Evolutionary conservation across 192 early-diverging fungal species (phyloP).

Genomic region (Mortierella alpina): DNA sequence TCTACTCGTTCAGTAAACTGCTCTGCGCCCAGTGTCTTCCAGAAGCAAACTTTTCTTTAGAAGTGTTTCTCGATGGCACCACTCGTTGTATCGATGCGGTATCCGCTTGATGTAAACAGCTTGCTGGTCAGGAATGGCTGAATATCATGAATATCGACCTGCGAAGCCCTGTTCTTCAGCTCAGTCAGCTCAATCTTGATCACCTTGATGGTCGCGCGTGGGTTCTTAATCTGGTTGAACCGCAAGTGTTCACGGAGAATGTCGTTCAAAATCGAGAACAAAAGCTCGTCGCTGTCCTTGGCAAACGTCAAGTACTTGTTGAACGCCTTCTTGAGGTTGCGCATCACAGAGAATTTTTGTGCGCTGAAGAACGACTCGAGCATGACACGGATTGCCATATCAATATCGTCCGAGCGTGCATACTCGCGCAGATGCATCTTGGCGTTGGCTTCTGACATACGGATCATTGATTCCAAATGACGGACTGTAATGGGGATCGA

Average conservation of each 20-base stretch:
- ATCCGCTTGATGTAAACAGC: conserved; percentile 60
- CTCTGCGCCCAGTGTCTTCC: too few species aligned
- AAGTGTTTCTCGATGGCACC: conserved; percentile 57
- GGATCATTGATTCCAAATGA: conserved; percentile 88
- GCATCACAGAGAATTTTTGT: conserved; percentile 94
- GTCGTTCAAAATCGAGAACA: conserved; percentile 79
- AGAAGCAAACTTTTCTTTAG: conserved; percentile 1
- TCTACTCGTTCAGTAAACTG: too few species aligned
- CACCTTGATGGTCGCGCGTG: conserved; percentile 62
- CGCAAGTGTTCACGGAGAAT: conserved; percentile 81
- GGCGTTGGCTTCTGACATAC: conserved; percentile 89
- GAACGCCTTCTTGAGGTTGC: conserved; percentile 80
- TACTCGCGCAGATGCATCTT: conserved; percentile 96
- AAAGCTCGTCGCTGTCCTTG: conserved; percentile 84
- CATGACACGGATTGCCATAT: conserved; percentile 91
- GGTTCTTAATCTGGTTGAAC: conserved; percentile 74
- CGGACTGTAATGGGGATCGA: conserved; percentile 91
- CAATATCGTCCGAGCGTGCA: conserved; percentile 91
- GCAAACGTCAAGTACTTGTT: conserved; percentile 83
- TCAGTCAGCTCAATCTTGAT: conserved; percentile 73
- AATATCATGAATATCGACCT: conserved; percentile 74
- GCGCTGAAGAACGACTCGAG: conserved; percentile 91
- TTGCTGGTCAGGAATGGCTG: conserved; percentile 67
- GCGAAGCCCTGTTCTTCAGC: conserved; percentile 68
- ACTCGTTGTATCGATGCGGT: conserved; percentile 47